phyloP scores from a whole-genome alignment of 2,329 filamentous ascomycete species.

The Venturia effusa region DNA sequence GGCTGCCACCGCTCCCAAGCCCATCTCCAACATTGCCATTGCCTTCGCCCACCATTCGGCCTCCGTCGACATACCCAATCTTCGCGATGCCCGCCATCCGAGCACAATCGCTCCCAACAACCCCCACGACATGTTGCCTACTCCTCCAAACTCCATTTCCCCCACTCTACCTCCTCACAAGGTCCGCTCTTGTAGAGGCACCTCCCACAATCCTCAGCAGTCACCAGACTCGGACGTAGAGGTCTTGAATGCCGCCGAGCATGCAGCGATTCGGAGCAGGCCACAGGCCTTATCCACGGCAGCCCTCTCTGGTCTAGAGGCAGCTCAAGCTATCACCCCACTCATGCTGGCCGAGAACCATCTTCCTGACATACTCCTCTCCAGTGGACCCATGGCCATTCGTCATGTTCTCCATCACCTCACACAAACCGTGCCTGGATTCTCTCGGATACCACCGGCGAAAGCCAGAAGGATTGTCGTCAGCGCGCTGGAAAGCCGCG shows the following conservation, averaged over 20 bases:
- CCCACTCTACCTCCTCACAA: slow-evolving; percentile 75
- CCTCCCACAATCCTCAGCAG: slow-evolving; percentile 32
- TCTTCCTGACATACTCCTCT: slow-evolving; percentile 80
- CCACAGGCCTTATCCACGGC: slow-evolving; percentile 35
- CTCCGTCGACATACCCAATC: slow-evolving; percentile 19
- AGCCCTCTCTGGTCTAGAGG: slow-evolving; percentile 50
- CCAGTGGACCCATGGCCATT: slow-evolving; percentile 87
- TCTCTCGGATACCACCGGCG: slow-evolving; percentile 75
- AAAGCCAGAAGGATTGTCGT: slow-evolving; percentile 88
- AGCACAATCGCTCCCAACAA: slow-evolving; percentile 10
- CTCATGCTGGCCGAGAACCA: slow-evolving; percentile 79
- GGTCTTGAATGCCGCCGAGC: slow-evolving; percentile 57
- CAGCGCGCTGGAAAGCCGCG: slow-evolving; percentile 75
- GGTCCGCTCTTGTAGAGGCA: slow-evolving; percentile 46
- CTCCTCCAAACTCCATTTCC: slow-evolving; percentile 91
- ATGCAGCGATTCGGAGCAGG: slow-evolving; percentile 32
- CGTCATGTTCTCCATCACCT: slow-evolving; percentile 92
- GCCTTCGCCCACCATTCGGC: slow-evolving; percentile 23
- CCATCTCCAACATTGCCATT: slow-evolving; percentile 30
- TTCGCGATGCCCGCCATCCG: slow-evolving; percentile 20
- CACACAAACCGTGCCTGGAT: slow-evolving; percentile 86
- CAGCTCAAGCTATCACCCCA: slow-evolving; percentile 73
- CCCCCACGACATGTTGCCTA: slow-evolving; percentile 52
- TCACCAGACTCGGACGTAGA: slow-evolving; percentile 77
- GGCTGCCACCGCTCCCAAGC: slow-evolving; percentile 24